Percentiles rank a stretch among this genome's conserved stretches.
Conservation (phyloP, 163 green algal species). For the Chloromonas sp. region DNA sequence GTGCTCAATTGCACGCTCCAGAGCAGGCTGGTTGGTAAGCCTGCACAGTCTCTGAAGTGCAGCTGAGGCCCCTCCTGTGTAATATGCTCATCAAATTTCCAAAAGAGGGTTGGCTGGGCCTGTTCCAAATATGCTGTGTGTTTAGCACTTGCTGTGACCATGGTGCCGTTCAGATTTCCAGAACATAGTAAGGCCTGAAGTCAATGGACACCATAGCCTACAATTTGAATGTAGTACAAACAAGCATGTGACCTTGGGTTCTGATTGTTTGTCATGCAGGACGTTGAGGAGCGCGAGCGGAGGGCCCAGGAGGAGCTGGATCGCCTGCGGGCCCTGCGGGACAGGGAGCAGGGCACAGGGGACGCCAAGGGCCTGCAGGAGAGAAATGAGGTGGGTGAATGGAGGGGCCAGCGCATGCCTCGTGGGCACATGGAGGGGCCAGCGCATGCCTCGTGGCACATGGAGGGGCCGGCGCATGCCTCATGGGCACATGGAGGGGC, state of each 20-base stretch:
- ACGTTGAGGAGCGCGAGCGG: conserved; percentile 16
- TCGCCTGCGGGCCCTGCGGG: conserved; percentile 33
- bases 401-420: background rate
- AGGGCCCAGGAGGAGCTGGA: conserved; percentile 29
- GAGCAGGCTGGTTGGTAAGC: background rate
- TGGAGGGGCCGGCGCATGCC: too few relatives aligned
- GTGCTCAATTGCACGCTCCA: background rate
- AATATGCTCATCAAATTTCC: too few relatives aligned
- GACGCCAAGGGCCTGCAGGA: conserved; percentile 29
- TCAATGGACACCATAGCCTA: background rate
- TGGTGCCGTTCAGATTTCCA: too few relatives aligned
- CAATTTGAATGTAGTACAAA: background rate
- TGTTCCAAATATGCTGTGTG: background rate
- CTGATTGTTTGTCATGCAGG: background rate
- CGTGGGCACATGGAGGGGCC: background rate
- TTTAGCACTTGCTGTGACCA: background rate
- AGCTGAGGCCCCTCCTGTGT: too few relatives aligned
- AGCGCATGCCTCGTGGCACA: background rate
- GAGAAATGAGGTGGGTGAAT: conserved; percentile 22
- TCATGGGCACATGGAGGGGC: background rate
- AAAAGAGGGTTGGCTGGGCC: background rate
- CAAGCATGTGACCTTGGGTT: too few relatives aligned
- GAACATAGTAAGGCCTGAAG: too few relatives aligned
- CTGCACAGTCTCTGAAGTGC: background rate
- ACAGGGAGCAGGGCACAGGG: conserved; percentile 20